Percentiles rank a stretch among this genome's conserved stretches.
Conservation (phyloP, 352 stramenopile species). For the Peronosclerospora sorghi region DNA sequence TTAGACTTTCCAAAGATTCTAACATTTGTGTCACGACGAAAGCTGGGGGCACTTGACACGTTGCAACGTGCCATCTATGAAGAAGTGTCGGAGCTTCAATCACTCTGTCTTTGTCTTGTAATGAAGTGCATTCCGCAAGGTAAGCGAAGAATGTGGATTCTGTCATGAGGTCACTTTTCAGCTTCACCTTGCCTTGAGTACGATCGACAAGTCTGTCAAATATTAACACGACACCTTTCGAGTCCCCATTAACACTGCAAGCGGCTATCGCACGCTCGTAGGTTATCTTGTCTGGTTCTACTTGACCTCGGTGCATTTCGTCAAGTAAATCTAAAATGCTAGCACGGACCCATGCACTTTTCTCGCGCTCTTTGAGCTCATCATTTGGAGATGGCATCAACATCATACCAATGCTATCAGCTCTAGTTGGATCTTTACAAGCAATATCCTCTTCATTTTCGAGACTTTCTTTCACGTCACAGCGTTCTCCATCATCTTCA, state of each 20-base stretch:
- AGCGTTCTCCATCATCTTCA: conserved; percentile 2
- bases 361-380: conserved; percentile 11
- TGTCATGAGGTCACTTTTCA: conserved; percentile 21
- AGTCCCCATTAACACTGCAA: conserved; percentile 31
- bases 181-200: conserved; percentile 1
- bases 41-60: conserved; percentile 12
- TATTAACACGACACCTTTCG: conserved; percentile 23
- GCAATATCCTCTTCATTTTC: background rate
- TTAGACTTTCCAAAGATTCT: conserved; percentile 31
- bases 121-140: conserved; percentile 22
- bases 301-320: conserved; percentile 25
- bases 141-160: conserved; percentile 33
- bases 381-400: background rate
- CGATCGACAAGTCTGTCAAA: conserved; percentile 25
- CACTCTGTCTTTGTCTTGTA: conserved; percentile 24
- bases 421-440: background rate
- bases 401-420: background rate
- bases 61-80: conserved; percentile 25
- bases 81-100: conserved; percentile 23
- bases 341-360: conserved; percentile 13
- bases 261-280: conserved; percentile 29
- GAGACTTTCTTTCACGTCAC: background rate
- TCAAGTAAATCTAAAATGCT: conserved; percentile 19
- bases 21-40: conserved; percentile 34
- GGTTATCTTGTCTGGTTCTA: conserved; percentile 21